phyloP scores from a whole-genome alignment of 1,284 basidiomycete species.

The Malassezia sp. region DNA sequence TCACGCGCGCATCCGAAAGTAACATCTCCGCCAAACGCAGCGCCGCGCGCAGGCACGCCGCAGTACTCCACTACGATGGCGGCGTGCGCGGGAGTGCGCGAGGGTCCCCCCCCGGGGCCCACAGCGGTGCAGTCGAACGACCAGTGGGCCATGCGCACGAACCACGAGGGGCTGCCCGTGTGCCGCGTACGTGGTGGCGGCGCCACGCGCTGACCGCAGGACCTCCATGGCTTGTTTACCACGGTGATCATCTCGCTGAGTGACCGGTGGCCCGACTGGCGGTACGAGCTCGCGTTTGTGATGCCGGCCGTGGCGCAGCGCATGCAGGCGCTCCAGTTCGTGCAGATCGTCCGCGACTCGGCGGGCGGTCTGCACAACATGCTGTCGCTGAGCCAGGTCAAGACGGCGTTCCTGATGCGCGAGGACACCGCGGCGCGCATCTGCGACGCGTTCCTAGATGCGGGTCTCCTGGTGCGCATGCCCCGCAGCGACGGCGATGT shows the following conservation, averaged over 20 bases:
- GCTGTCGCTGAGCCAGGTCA: constrained; percentile 96
- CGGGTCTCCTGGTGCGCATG: constrained; percentile 65
- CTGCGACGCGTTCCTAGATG: constrained; percentile 99
- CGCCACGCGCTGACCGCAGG: too few relatives aligned
- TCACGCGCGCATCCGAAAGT: not conserved
- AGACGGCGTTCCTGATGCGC: constrained; percentile 98
- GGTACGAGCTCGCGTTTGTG: constrained; percentile 66
- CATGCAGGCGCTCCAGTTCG: constrained; percentile 90
- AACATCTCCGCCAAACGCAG: not conserved
- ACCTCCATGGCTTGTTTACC: constrained; percentile 94
- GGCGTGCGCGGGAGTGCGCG: not conserved
- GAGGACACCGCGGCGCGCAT: constrained; percentile 98
- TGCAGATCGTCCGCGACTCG: constrained; percentile 92
- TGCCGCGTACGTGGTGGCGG: too few relatives aligned
- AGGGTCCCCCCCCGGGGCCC: not conserved
- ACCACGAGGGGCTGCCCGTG: constrained; percentile 13
- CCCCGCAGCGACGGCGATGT: constrained; percentile 72
- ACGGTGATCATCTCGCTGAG: constrained; percentile 82
- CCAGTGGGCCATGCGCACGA: constrained; percentile 15
- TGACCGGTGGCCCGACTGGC: constrained; percentile 17
- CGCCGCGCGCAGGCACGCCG: too few relatives aligned
- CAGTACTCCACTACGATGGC: too few relatives aligned
- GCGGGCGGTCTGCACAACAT: constrained; percentile 93
- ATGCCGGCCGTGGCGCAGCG: constrained; percentile 93
- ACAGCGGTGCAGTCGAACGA: constrained; percentile 15